A percentile compares a stretch with the other conserved stretches of the same genome.
These are phyloP conservation scores for Fusarium sp. DNA, from an alignment of 2,329 filamentous ascomycete genomes.

Conservation along the genomic window DNA sequence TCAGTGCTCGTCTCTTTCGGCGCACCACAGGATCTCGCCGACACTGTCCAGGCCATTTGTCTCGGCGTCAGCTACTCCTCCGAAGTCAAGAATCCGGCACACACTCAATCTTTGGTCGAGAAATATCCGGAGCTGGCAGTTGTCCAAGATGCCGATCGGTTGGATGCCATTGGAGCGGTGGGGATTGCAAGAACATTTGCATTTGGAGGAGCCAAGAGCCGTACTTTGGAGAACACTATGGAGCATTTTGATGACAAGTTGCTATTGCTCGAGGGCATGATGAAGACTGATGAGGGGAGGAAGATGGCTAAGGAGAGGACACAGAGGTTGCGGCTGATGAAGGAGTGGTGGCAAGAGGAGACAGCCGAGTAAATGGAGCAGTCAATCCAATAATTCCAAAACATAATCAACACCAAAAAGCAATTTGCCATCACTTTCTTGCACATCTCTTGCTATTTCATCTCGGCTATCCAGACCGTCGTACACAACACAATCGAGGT, in stretches of 20 bases:
- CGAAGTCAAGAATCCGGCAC: slow-evolving; percentile 73
- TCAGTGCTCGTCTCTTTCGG: slow-evolving; percentile 67
- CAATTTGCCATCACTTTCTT: background rate
- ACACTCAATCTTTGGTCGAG: slow-evolving; percentile 70
- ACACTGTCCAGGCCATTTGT: slow-evolving; percentile 76
- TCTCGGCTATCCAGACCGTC: background rate
- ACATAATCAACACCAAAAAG: background rate
- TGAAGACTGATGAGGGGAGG: slow-evolving; percentile 70
- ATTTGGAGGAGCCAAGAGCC: slow-evolving; percentile 74
- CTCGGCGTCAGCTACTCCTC: slow-evolving; percentile 81
- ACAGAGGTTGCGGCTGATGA: slow-evolving; percentile 62
- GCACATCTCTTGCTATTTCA: background rate
- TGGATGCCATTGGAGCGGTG: slow-evolving; percentile 91
- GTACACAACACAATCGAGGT: background rate
- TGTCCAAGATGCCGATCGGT: slow-evolving; percentile 90
- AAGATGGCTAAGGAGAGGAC: slow-evolving; percentile 65
- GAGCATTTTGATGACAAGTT: slow-evolving; percentile 83
- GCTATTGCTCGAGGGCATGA: slow-evolving; percentile 70
- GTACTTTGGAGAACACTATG: slow-evolving; percentile 72
- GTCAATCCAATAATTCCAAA: background rate
- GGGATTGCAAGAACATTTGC: slow-evolving; percentile 76
- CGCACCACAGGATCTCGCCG: slow-evolving; percentile 67
- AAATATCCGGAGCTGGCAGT: slow-evolving; percentile 73
- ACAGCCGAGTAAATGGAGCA: slow-evolving; percentile 30
- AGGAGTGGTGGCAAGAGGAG: slow-evolving; percentile 70